A percentile compares a stretch with the other conserved stretches of the same genome.
Conservation (phyloP, 345 rosid genomes). For the Dipteronia sinensis region DNA sequence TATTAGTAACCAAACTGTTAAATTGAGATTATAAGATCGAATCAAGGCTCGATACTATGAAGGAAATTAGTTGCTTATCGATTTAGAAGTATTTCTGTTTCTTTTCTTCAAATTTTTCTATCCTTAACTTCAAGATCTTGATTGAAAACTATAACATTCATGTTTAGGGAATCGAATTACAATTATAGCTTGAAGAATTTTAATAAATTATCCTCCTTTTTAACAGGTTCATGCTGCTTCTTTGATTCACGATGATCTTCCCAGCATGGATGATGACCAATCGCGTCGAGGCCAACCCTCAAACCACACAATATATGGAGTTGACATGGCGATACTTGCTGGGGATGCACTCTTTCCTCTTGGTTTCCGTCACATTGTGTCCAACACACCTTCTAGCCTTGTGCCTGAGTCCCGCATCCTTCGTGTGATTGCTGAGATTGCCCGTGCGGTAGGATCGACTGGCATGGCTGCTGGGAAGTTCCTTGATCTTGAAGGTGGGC, state of each 20-base stretch:
- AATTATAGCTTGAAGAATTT: neutral
- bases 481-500: conserved; percentile 80
- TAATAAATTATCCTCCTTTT: neutral
- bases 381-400: conserved; percentile 63
- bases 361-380: conserved; percentile 85
- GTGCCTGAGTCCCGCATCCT: conserved; percentile 68
- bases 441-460: conserved; percentile 86
- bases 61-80: neutral
- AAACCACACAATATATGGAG: conserved; percentile 73
- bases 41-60: neutral
- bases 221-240: conserved; percentile 87
- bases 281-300: conserved; percentile 89
- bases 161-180: neutral
- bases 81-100: neutral
- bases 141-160: neutral
- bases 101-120: neutral
- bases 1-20: neutral
- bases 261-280: conserved; percentile 91
- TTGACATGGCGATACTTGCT: conserved; percentile 89
- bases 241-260: conserved; percentile 90
- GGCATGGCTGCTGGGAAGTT: conserved; percentile 99
- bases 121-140: neutral
- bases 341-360: conserved; percentile 98
- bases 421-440: conserved; percentile 82
- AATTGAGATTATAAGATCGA: neutral